Evolutionary conservation across 1,139 yeast species (phyloP).

Genomic region (Pneumocystis sp.): DNA sequence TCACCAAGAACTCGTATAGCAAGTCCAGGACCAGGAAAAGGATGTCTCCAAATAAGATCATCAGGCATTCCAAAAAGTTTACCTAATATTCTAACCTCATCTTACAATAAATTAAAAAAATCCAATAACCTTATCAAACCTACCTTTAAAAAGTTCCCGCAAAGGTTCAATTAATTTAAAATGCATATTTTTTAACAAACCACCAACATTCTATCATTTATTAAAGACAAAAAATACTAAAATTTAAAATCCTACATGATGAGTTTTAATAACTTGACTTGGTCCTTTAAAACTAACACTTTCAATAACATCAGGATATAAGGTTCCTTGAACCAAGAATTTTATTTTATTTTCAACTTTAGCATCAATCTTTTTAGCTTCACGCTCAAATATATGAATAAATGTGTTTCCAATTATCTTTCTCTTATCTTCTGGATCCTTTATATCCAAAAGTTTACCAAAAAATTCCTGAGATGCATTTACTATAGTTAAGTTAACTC

Average conservation of each 20-base stretch:
- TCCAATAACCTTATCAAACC: neutral
- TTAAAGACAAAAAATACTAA: neutral
- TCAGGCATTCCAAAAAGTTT: constrained; percentile 88
- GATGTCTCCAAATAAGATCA: constrained; percentile 98
- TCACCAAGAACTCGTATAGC: constrained; percentile 97
- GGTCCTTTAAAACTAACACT: constrained; percentile 98
- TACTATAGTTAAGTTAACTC: constrained; percentile 84
- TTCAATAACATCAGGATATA: constrained; percentile 97
- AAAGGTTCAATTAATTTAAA: constrained; percentile 95
- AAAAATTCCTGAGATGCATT: constrained; percentile 89
- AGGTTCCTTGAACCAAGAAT: constrained; percentile 88
- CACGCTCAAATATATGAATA: constrained; percentile 91
- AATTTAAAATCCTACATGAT: constrained; percentile 36
- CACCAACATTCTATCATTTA: constrained; percentile 62
- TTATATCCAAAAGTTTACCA: constrained; percentile 73
- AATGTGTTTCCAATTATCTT: constrained; percentile 97
- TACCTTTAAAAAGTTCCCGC: constrained; percentile 77
- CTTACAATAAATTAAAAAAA: constrained; percentile 22
- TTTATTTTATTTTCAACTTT: constrained; percentile 74
- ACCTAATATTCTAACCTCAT: constrained; percentile 94
- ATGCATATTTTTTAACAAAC: constrained; percentile 93
- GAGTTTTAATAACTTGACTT: constrained; percentile 96
- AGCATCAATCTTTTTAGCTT: constrained; percentile 59
- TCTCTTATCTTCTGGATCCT: constrained; percentile 98
- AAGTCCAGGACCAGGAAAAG: constrained; percentile 99